Conservation (phyloP, 768 basidiomycete genomes). For the Gloeostereum incarnatum region DNA sequence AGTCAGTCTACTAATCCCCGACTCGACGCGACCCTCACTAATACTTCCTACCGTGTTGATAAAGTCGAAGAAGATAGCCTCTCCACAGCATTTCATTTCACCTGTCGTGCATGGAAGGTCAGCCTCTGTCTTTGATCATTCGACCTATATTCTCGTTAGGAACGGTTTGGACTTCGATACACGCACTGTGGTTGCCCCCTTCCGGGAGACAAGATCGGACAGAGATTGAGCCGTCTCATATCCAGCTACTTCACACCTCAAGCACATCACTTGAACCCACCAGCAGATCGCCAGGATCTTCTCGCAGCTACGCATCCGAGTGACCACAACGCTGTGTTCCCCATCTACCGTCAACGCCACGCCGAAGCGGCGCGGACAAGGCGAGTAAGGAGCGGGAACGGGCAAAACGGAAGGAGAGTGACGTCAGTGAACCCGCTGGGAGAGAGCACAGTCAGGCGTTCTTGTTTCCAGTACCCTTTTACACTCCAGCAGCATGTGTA, state of each 20-base stretch:
- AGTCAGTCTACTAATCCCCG: constrained; percentile 26
- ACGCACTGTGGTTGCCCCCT: constrained; percentile 51
- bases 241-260: constrained; percentile 8
- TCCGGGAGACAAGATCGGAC: constrained; percentile 32
- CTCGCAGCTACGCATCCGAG: constrained; percentile 47
- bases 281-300: constrained; percentile 20
- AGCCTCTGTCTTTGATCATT: constrained; percentile 2
- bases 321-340: constrained; percentile 38
- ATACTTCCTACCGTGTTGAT: constrained; percentile 27
- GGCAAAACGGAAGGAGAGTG: too few species aligned
- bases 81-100: constrained; percentile 36
- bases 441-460: too few species aligned
- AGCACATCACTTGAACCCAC: constrained; percentile 23
- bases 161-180: constrained; percentile 44
- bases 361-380: constrained; percentile 13
- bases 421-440: too few species aligned
- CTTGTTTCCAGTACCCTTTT: too few species aligned
- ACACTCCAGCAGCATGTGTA: too few species aligned
- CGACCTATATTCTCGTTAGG: constrained; percentile 10
- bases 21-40: background rate
- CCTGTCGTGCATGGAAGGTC: constrained; percentile 35
- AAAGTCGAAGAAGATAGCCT: constrained; percentile 37
- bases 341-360: constrained; percentile 16
- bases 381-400: constrained; percentile 15
- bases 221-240: constrained; percentile 27